Percentiles rank a stretch among this genome's conserved stretches.
These are phyloP conservation scores for Gaeumannomyces tritici DNA, from an alignment of 2,329 filamentous ascomycete genomes.

Conservation along the genomic window DNA sequence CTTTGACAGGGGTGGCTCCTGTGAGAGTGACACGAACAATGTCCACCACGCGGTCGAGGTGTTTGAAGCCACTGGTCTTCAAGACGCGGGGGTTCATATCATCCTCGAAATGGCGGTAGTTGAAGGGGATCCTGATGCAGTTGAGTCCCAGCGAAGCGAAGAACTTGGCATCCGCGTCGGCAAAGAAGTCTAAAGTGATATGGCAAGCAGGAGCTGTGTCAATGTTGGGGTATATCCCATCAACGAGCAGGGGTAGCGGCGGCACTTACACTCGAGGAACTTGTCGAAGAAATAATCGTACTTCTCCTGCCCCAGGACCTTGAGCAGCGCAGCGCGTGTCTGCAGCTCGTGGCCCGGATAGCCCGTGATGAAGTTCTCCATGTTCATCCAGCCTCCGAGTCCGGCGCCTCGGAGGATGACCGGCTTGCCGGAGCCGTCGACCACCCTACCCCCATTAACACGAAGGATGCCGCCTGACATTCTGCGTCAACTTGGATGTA, in stretches of 20 bases:
- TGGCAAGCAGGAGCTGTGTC: neutral
- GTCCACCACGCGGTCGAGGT: conserved; percentile 36
- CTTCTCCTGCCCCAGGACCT: conserved; percentile 44
- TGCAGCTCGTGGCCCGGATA: conserved; percentile 50
- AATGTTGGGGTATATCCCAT: neutral
- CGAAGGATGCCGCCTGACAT: conserved; percentile 4
- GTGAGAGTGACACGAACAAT: conserved; percentile 12
- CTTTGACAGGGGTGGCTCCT: no score
- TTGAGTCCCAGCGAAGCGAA: conserved; percentile 46
- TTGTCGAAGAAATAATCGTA: conserved; percentile 49
- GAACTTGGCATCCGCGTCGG: conserved; percentile 46
- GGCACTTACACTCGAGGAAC: conserved; percentile 29
- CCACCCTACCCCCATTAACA: conserved; percentile 3
- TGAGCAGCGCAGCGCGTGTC: conserved; percentile 41
- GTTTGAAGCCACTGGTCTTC: conserved; percentile 36
- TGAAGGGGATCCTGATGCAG: conserved; percentile 50
- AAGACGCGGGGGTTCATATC: conserved; percentile 38
- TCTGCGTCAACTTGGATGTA: neutral
- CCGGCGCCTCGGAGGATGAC: conserved; percentile 27
- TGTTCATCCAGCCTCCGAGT: conserved; percentile 19
- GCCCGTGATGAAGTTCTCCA: conserved; percentile 51
- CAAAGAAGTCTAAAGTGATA: conserved; percentile 40
- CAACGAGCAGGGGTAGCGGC: neutral
- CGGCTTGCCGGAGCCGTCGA: conserved; percentile 7
- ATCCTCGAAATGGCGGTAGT: conserved; percentile 48